Percentiles rank a stretch among this genome's conserved stretches.
These are phyloP conservation scores for Elsinoe australis DNA, from an alignment of 2,329 filamentous ascomycete species.

Conservation along the genomic window DNA sequence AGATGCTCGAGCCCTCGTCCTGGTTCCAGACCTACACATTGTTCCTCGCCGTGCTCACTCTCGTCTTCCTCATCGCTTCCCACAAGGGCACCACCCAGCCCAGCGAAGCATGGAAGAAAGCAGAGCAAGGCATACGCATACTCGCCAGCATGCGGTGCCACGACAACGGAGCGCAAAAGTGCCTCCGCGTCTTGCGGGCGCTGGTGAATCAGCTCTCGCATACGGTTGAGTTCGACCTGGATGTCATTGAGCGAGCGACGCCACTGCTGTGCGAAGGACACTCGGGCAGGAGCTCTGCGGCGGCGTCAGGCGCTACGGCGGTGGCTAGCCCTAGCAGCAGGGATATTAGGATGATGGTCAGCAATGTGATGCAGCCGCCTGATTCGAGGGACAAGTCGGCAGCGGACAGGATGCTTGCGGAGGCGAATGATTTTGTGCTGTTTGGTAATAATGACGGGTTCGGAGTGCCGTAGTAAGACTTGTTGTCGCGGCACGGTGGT, in stretches of 20 bases:
- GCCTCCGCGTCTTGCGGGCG: background rate
- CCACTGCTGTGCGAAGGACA: background rate
- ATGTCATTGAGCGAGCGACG: slow-evolving; percentile 11
- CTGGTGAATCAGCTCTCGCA: slow-evolving; percentile 12
- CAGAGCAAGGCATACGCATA: slow-evolving; percentile 11
- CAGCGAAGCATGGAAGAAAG: slow-evolving; percentile 15
- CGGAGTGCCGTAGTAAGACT: background rate
- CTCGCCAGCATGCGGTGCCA: slow-evolving; percentile 8
- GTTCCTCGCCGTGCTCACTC: slow-evolving; percentile 10
- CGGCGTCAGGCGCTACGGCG: background rate
- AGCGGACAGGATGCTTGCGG: slow-evolving; percentile 12
- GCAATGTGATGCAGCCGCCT: background rate
- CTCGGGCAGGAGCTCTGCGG: background rate
- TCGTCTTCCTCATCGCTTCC: slow-evolving; percentile 15
- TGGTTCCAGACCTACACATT: slow-evolving; percentile 17
- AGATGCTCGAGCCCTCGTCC: slow-evolving; percentile 7
- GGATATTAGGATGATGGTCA: slow-evolving; percentile 2
- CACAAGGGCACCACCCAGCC: slow-evolving; percentile 12
- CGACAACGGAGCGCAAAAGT: slow-evolving; percentile 11
- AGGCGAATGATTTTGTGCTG: slow-evolving; percentile 13
- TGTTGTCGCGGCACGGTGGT: too few species aligned
- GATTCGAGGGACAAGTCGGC: background rate
- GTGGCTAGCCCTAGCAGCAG: background rate
- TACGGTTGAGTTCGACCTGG: slow-evolving; percentile 15
- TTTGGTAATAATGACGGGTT: slow-evolving; percentile 12